Evolutionary conservation across 495 filamentous ascomycete genomes (phyloP), one percentile per base, ranked within the genome.

Genomic region (Lentithecium fluviatile): DNA sequence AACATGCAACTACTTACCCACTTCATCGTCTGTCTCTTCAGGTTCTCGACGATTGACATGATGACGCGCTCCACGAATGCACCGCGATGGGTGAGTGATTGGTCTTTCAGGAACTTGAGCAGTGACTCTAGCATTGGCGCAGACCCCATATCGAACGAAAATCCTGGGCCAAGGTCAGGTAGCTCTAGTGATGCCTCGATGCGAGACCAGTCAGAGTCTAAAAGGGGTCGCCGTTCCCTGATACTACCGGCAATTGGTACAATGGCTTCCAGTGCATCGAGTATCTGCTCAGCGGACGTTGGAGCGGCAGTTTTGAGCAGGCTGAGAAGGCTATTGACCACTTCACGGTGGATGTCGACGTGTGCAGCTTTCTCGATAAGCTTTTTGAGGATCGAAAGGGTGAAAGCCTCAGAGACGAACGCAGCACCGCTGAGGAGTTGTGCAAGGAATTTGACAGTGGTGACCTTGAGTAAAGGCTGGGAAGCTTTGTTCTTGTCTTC

Each of bases 381-480:
- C 15, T 60, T 45, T 1, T 48, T 25, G 13, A 78, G 63, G 1
- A 73, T 56, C 8, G 65, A 57, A 13, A 69, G 56, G 12, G 73
- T 56, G 21, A 66, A 62, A 3, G 66, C 23, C 25, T 62, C 50
- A 10, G 72, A 66, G 13, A 76, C 62, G 48, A 71, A 75, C 5
- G 67, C 59, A 4, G 70, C 62, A 13, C 71, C 62, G n/a, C 69
- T 58, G 10, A 78, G 64, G 0, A 75, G 59, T 56, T 76, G 70
- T 0, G 74, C 71, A 5, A 76, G 60, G 64, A 75, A 74, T 50
- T 76, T 75, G 43, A 78, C 69, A 0, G 74, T 77, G 1, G 73
- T 74, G 29, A 77, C 59, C 55, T 74, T 75, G 43, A 79, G 59
- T 23, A 69, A 57, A 11, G 62, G 45, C 15, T 52, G 58, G 21